Evolutionary conservation across 176 grass and related monocot genomes (phyloP), one percentile per base, ranked within the genome.

Genomic region (Bolboschoenus planiculmis): DNA sequence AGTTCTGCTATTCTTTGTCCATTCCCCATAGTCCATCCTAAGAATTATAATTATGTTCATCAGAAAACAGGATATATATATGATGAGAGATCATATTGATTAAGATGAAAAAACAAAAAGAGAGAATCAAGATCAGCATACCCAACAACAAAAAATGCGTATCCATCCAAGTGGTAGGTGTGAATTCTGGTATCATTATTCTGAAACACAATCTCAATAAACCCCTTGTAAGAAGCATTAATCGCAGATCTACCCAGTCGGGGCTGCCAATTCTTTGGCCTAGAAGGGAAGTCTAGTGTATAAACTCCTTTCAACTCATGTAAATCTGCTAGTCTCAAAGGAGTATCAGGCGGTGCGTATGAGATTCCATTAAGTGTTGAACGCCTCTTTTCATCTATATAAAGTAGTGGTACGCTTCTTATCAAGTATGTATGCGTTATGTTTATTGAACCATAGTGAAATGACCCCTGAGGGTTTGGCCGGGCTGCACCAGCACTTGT

Each of bases 111-210:
- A 10, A 71, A 83, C 4, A 30, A 9, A 55, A 39, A 43, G 2
- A 27, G 31, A 75, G 51, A 63, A 20, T 89, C n/a, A 24, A 78
- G 29, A 24, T 84, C n/a, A 55, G 47, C 73, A 31, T 95, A 98
- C 96, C 96, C 96, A 16, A 93, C 92, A 61, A 98, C 92, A 86
- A 93, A 95, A 85, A 98, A 95, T 78, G 96, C 77, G 46, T 95
- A 98, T 78, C 96, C 96, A 84, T 98, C 92, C 83, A 95, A 61
- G 84, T 98, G 95, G 86, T 93, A 98, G 46, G 87, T 93, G 85
- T 93, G 90, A 60, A 95, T 79, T 15, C 81, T 85, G 11, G 92
- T 98, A 80, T 93, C 95, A 44, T 95, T 93, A 83, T 98, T 98
- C 89, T 95, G 85, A 73, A 98, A 95, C 73, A 98, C 67, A 36